A percentile compares a stretch with the other conserved stretches of the same genome.
phyloP scores from a whole-genome alignment of 1,139 yeast genomes.

The Zygoascus meyerae region DNA sequence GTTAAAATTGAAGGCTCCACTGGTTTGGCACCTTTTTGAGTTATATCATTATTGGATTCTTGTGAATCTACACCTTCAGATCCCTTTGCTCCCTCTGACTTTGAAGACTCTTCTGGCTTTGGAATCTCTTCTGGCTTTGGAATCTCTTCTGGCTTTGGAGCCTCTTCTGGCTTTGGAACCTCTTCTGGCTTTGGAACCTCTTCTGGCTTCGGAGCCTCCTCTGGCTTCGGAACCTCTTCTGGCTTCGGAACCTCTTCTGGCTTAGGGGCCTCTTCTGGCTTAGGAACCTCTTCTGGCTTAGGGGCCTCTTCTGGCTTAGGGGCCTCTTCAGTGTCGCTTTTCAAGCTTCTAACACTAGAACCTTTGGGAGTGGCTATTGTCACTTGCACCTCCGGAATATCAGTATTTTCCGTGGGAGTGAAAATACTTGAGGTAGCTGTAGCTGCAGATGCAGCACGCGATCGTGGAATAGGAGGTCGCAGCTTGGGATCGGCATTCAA shows the following conservation, averaged over 20 bases:
- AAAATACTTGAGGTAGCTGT: slow-evolving; percentile 17
- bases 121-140: slow-evolving; percentile 16
- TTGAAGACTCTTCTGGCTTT: not conserved
- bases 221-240: not conserved
- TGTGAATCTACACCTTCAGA: too few species aligned
- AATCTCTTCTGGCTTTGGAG: slow-evolving; percentile 15
- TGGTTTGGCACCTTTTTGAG: too few species aligned
- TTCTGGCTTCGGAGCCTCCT: too few species aligned
- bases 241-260: not conserved
- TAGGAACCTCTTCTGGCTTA: slow-evolving; percentile 7
- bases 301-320: too few species aligned
- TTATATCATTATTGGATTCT: too few species aligned
- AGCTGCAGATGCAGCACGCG: slow-evolving; percentile 27
- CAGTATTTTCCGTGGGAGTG: slow-evolving; percentile 1
- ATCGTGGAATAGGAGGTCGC: slow-evolving; percentile 30
- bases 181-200: not conserved
- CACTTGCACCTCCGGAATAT: slow-evolving; percentile 10
- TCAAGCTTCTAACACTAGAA: too few species aligned
- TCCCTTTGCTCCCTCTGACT: not conserved
- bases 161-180: not conserved
- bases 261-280: not conserved
- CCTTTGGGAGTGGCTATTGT: slow-evolving; percentile 6
- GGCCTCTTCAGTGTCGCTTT: too few species aligned
- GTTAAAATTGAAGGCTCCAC: not conserved
- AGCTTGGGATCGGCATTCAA: slow-evolving; percentile 37